Percentiles rank a stretch among this genome's conserved stretches.
These are phyloP conservation scores for Thalassia testudinum DNA, from an alignment of 116 monocot species.

Conservation along the genomic window DNA sequence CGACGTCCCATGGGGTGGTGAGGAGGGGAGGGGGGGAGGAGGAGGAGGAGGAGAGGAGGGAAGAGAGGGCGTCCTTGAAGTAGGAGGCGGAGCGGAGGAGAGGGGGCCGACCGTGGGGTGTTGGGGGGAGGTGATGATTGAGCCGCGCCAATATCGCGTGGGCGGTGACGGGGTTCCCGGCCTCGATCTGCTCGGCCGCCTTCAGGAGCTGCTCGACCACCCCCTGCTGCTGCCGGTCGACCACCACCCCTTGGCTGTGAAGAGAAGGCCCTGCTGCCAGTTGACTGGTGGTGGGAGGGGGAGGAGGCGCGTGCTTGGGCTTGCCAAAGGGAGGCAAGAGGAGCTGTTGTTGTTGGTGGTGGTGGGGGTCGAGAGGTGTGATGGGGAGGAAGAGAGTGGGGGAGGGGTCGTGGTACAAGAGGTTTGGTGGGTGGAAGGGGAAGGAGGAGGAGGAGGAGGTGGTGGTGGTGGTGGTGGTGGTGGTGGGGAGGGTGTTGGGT, in stretches of 20 bases:
- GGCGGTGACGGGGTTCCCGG: slow-evolving; percentile 47
- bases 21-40: background rate
- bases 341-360: background rate
- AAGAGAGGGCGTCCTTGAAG: slow-evolving; percentile 60
- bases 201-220: slow-evolving; percentile 60
- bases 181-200: slow-evolving; percentile 54
- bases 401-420: no score
- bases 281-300: no score
- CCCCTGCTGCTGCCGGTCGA: slow-evolving; percentile 23
- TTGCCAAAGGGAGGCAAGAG: no score
- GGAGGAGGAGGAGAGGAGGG: slow-evolving; percentile 4
- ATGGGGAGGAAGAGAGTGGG: no score
- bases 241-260: background rate
- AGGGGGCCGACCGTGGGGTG: slow-evolving; percentile 51
- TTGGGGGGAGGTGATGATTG: slow-evolving; percentile 62
- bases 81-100: slow-evolving; percentile 61
- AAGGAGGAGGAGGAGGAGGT: no score
- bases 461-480: no score
- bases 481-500: no score
- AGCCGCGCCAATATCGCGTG: slow-evolving; percentile 99
- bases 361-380: background rate
- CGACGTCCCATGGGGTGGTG: slow-evolving; percentile 24
- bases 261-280: background rate
- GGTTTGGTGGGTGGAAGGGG: no score
- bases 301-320: no score